Conservation (phyloP, 345 rosid genomes). For the Conringia planisiliqua region DNA sequence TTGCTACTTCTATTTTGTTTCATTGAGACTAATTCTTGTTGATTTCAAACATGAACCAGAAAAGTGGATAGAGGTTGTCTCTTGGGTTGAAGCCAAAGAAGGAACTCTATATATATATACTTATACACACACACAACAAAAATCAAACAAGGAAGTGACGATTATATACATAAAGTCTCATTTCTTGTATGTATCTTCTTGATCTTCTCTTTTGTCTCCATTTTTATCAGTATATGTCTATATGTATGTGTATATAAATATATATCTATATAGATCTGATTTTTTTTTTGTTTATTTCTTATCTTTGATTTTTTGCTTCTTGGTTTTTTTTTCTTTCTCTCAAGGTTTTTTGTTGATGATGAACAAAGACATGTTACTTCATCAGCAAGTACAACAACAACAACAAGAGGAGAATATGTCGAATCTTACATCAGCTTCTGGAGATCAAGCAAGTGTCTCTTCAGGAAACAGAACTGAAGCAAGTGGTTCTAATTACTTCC, state of each 20-base stretch:
- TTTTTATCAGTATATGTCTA: not conserved
- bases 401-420: slow-evolving; percentile 77
- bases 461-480: slow-evolving; percentile 61
- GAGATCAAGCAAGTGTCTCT: slow-evolving; percentile 71
- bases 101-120: slow-evolving; percentile 31
- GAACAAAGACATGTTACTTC: slow-evolving; percentile 53
- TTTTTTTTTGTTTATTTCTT: slow-evolving; percentile 23
- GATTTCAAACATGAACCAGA: slow-evolving; percentile 32
- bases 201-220: slow-evolving; percentile 27
- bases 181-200: slow-evolving; percentile 32
- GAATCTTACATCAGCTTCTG: slow-evolving; percentile 84
- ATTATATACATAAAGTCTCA: slow-evolving; percentile 14
- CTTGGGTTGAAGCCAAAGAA: slow-evolving; percentile 68
- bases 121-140: slow-evolving; percentile 1
- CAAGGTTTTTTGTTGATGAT: slow-evolving; percentile 26
- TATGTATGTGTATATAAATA: not conserved
- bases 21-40: slow-evolving; percentile 30
- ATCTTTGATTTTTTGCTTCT: slow-evolving; percentile 19
- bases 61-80: slow-evolving; percentile 55
- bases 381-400: slow-evolving; percentile 38
- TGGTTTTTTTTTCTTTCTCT: not conserved
- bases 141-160: slow-evolving; percentile 16
- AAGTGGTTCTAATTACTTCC: slow-evolving; percentile 35
- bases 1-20: slow-evolving; percentile 41
- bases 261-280: slow-evolving; percentile 36